phyloP scores from a whole-genome alignment of 306 rosid genomes.

The Adenanthera pavonina region DNA sequence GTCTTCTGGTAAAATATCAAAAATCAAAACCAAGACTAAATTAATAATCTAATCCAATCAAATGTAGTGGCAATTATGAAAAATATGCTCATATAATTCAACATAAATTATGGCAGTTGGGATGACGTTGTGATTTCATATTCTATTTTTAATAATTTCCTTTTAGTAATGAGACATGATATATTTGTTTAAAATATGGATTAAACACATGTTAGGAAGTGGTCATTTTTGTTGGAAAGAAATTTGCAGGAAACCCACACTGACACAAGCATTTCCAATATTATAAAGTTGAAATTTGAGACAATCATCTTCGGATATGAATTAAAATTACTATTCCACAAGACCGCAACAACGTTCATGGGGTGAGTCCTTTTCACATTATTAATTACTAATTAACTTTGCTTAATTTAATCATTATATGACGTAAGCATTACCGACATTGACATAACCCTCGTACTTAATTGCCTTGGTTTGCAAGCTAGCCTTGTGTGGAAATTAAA shows the following conservation, averaged over 20 bases:
- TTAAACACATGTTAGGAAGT: not conserved
- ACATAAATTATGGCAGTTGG: not conserved
- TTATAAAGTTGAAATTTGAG: not conserved
- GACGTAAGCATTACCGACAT: not conserved
- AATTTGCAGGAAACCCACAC: not conserved
- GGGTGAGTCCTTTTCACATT: not conserved
- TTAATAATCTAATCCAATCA: not conserved
- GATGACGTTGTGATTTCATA: not conserved
- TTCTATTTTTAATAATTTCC: not conserved
- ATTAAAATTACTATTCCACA: not conserved
- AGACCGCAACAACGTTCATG: not conserved
- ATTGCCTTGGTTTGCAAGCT: conserved; percentile 15
- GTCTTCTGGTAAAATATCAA: conserved; percentile 15
- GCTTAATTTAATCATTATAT: not conserved
- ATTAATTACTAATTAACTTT: not conserved
- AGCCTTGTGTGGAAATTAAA: not conserved
- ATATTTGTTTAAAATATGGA: not conserved
- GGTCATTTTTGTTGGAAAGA: not conserved
- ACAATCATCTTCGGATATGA: not conserved
- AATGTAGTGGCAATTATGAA: not conserved
- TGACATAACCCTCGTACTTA: not conserved
- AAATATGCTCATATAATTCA: not conserved
- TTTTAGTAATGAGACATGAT: not conserved
- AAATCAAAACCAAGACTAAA: conserved; percentile 18
- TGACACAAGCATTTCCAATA: not conserved